A percentile compares a stretch with the other conserved stretches of the same genome.
Evolutionary conservation across 768 basidiomycete species (phyloP).

Genomic region (Favolaschia claudopus): DNA sequence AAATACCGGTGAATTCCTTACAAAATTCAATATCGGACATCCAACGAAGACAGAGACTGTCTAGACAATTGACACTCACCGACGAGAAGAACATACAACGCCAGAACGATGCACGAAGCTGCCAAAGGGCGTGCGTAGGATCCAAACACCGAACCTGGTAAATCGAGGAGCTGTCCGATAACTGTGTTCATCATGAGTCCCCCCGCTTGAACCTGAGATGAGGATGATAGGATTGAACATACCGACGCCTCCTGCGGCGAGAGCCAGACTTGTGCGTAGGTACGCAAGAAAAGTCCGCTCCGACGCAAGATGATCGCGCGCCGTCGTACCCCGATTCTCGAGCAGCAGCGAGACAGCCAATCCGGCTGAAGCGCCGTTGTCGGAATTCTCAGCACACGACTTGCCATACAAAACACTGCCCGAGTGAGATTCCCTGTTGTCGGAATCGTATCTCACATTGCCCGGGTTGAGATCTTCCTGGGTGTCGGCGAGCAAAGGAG

Average conservation of each 20-base stretch:
- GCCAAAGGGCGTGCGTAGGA: constrained; percentile 8
- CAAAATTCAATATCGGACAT: too few relatives aligned
- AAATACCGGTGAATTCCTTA: constrained; percentile 33
- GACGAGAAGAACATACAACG: constrained; percentile 3
- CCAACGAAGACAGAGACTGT: neutral
- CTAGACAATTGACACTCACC: neutral
- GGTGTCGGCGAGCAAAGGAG: neutral
- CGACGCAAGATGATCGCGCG: constrained; percentile 54
- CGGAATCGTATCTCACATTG: neutral
- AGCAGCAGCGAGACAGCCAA: constrained; percentile 24
- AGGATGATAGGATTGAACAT: neutral
- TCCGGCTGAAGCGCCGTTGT: too few relatives aligned
- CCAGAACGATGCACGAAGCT: neutral
- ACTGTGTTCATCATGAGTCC: neutral
- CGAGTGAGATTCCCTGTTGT: too few relatives aligned
- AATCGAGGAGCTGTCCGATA: constrained; percentile 7
- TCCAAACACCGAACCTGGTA: neutral
- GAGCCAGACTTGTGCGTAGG: constrained; percentile 50
- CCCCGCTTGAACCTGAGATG: neutral
- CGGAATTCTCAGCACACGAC: neutral
- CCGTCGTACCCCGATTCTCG: constrained; percentile 52
- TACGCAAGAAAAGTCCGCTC: constrained; percentile 56
- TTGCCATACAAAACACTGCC: too few relatives aligned
- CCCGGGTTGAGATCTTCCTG: neutral
- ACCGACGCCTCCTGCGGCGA: constrained; percentile 51